Evolutionary conservation across 768 basidiomycete genomes (phyloP).

Genomic region (Vararia minispora): DNA sequence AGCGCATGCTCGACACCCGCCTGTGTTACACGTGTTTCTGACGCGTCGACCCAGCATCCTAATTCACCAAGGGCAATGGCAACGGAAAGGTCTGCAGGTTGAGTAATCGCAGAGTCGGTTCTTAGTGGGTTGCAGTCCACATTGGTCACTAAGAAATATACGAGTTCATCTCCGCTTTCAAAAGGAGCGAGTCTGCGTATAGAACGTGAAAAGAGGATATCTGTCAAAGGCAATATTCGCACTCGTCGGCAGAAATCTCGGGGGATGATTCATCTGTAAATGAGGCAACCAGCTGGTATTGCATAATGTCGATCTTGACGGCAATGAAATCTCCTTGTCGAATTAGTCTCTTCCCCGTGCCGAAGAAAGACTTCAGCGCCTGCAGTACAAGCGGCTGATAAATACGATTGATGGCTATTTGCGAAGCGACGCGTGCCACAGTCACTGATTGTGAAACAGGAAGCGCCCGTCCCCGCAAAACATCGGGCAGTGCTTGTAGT

Average conservation of each 20-base stretch:
- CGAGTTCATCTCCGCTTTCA: conserved; percentile 33
- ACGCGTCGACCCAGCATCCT: conserved; percentile 77
- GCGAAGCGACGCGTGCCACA: conserved; percentile 72
- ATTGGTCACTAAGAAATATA: conserved; percentile 72
- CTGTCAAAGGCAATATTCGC: background rate
- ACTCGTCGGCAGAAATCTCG: no score
- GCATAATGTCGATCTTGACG: conserved; percentile 45
- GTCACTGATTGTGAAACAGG: conserved; percentile 63
- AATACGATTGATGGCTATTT: conserved; percentile 49
- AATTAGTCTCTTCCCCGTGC: conserved; percentile 39
- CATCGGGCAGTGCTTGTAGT: conserved; percentile 49
- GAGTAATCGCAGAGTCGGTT: conserved; percentile 20
- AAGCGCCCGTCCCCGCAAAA: conserved; percentile 42
- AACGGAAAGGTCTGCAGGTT: conserved; percentile 35
- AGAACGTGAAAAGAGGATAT: background rate
- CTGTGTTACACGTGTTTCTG: conserved; percentile 66
- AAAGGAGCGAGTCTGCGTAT: background rate
- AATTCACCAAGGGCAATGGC: conserved; percentile 55
- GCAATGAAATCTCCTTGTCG: conserved; percentile 68
- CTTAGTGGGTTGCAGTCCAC: conserved; percentile 53
- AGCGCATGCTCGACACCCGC: conserved; percentile 62
- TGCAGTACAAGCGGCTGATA: conserved; percentile 54
- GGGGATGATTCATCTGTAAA: conserved; percentile 2
- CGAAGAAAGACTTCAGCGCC: conserved; percentile 56
- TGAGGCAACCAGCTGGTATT: conserved; percentile 5